phyloP scores from a whole-genome alignment of 176 grass and related monocot species.

The Calamus simplicifolius region DNA sequence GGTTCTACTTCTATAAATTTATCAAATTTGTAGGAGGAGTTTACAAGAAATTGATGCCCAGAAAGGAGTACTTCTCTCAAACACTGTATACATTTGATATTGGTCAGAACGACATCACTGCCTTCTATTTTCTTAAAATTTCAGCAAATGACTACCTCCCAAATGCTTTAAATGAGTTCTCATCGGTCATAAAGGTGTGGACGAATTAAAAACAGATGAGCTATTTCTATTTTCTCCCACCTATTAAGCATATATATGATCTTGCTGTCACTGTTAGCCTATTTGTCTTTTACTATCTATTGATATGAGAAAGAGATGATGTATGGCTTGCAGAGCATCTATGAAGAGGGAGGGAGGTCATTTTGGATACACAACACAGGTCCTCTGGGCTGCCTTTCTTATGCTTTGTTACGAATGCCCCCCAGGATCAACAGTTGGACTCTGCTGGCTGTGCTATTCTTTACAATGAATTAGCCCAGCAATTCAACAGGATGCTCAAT shows the following conservation, averaged over 20 bases:
- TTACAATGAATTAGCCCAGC: slow-evolving; percentile 6
- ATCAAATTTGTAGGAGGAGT: slow-evolving; percentile 1
- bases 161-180: slow-evolving; percentile 6
- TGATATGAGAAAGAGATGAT: too few relatives aligned
- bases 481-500: slow-evolving; percentile 13
- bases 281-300: too few relatives aligned
- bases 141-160: slow-evolving; percentile 3
- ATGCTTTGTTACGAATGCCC: slow-evolving; percentile 2
- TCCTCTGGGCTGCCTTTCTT: slow-evolving; percentile 14
- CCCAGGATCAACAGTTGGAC: not conserved
- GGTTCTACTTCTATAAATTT: too few relatives aligned
- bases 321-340: slow-evolving; percentile 6
- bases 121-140: not conserved
- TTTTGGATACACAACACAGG: slow-evolving; percentile 31
- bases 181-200: slow-evolving; percentile 4
- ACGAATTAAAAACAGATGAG: too few relatives aligned
- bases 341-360: slow-evolving; percentile 21
- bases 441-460: not conserved
- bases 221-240: too few relatives aligned
- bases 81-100: slow-evolving; percentile 18
- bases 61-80: slow-evolving; percentile 6
- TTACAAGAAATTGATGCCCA: slow-evolving; percentile 1
- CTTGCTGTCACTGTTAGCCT: too few relatives aligned
- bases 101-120: slow-evolving; percentile 20
- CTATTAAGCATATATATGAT: too few relatives aligned